Evolutionary conservation across 108 stramenopile species (phyloP).

Genomic region (Skeletonema menzelii): DNA sequence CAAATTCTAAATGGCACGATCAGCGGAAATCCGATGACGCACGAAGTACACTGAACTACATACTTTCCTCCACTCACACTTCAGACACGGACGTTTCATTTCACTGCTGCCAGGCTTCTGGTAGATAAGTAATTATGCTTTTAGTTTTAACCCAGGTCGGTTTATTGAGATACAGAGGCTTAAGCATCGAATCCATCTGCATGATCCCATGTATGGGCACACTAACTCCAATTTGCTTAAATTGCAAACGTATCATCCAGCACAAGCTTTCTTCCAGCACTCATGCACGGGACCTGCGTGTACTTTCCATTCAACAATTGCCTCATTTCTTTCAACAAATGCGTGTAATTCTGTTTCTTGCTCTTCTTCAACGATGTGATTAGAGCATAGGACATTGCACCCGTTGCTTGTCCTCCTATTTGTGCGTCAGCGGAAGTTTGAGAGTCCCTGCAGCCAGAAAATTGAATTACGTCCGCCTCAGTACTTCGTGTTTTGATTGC

Average conservation of each 20-base stretch:
- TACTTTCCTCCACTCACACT: no score
- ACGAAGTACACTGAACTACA: no score
- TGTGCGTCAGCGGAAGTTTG: slow-evolving; percentile 73
- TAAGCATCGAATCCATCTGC: no score
- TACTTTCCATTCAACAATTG: slow-evolving; percentile 58
- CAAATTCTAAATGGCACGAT: no score
- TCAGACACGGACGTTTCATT: no score
- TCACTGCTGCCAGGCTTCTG: no score
- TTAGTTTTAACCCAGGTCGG: no score
- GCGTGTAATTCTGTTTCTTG: slow-evolving; percentile 38
- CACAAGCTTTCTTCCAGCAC: slow-evolving; percentile 40
- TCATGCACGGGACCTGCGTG: slow-evolving; percentile 63
- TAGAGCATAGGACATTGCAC: slow-evolving; percentile 65
- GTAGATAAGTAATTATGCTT: no score
- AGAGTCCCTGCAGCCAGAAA: slow-evolving; percentile 68
- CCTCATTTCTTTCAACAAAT: slow-evolving; percentile 61
- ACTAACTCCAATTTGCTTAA: not conserved
- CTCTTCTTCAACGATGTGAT: slow-evolving; percentile 43
- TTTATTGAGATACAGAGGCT: no score
- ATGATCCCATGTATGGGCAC: no score
- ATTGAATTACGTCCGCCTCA: slow-evolving; percentile 49
- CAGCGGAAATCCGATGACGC: no score
- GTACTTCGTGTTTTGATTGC: slow-evolving; percentile 27
- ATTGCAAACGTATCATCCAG: slow-evolving; percentile 21
- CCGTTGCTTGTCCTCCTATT: slow-evolving; percentile 51